Evolutionary conservation across 2,329 filamentous ascomycete genomes (phyloP), one percentile per base, ranked within the genome.

Genomic region (Thelonectria olida): DNA sequence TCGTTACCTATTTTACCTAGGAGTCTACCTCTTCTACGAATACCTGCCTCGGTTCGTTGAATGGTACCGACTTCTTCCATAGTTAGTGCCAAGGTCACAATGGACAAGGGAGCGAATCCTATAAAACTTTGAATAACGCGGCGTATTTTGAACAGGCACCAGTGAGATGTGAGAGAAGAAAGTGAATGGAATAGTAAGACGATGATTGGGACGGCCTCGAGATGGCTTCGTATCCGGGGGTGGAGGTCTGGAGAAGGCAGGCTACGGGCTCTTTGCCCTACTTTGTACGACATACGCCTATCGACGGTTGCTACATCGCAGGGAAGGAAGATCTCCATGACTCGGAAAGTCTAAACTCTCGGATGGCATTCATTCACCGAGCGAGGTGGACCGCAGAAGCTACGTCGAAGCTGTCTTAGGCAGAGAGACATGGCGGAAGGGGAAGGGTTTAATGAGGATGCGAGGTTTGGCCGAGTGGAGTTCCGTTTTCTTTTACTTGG

Each of bases 141-240:
- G 17, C 57, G 51, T 25, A 38, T 13, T 39, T 34, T 6, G 31
- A 15, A 10, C 31, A 34, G 10, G 9, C 31, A 15, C 31, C 7
- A 34, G 31, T 27, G 9, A 9, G 13, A 22, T 25, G 3, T 25
- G 5, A 27, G 13, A n/a, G 42, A 45, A 13, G 27, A 45, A 36
- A 28, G 22, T 44, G 39, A 57, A 45, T 54, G 28, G 22, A 49
- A 49, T 27, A 17, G 50, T 39, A 36, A 56, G 48, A 25, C 38
- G n/a, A 27, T 62, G 52, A 62, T 64, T 62, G 62, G 59, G 38
- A 39, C 22, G 31, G 42, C 20, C 36, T 48, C 27, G 34, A 58
- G 48, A 25, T 2, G 42, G 12, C 23, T 13, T 9, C n/a, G 13
- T n/a, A 27, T 25, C 23, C 42, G 20, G 20, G n/a, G n/a, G n/a